Conservation (phyloP, 768 basidiomycete genomes). For the Cystobasidium onofrii region DNA sequence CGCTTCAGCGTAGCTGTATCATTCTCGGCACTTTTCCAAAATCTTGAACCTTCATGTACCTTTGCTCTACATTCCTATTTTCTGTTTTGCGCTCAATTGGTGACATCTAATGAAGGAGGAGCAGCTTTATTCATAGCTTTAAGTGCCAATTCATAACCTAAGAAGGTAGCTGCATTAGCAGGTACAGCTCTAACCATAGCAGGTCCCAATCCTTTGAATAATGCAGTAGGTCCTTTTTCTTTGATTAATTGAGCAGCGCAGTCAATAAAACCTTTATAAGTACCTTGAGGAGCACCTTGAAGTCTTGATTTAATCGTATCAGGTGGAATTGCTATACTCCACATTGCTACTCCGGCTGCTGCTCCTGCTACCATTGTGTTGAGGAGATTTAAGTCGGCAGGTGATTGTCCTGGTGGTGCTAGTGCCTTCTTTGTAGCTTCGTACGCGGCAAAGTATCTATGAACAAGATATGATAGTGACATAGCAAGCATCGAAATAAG, state of each 20-base stretch:
- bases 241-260: constrained; percentile 87
- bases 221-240: constrained; percentile 68
- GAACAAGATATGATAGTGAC: too few relatives aligned
- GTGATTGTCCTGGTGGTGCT: constrained; percentile 69
- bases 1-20: too few relatives aligned
- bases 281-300: constrained; percentile 92
- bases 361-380: constrained; percentile 87
- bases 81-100: neutral
- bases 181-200: constrained; percentile 49
- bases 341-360: constrained; percentile 93
- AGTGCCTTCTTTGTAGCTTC: constrained; percentile 83
- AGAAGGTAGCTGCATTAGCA: constrained; percentile 27
- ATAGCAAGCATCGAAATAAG: too few relatives aligned
- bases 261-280: constrained; percentile 89
- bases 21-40: too few relatives aligned
- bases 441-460: constrained; percentile 91
- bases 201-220: constrained; percentile 97
- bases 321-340: constrained; percentile 92
- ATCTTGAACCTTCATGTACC: too few relatives aligned
- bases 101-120: neutral
- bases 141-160: constrained; percentile 23
- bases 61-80: neutral
- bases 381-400: constrained; percentile 70
- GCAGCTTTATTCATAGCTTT: constrained; percentile 22
- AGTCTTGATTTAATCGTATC: constrained; percentile 83